A percentile compares a stretch with the other conserved stretches of the same genome.
Evolutionary conservation across 176 grass and related monocot genomes (phyloP).

Genomic region (Oryza meyeriana): DNA sequence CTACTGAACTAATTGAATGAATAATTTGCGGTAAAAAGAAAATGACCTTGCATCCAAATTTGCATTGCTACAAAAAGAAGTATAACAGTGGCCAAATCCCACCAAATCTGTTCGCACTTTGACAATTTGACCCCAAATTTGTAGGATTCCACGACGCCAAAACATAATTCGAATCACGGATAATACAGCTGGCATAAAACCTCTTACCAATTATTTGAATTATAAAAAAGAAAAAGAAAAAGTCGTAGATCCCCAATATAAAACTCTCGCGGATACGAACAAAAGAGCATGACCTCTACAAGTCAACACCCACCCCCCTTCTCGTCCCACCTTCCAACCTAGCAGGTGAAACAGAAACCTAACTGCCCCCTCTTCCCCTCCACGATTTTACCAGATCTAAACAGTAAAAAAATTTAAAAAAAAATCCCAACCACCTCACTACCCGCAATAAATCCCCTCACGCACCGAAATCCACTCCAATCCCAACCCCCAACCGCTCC

Average conservation of each 20-base stretch:
- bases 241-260: background rate
- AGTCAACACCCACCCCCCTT: conserved; percentile 15
- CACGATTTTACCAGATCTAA: conserved; percentile 42
- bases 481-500: background rate
- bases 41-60: too few relatives aligned
- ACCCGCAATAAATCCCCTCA: background rate
- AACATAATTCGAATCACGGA: background rate
- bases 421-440: background rate
- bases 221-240: background rate
- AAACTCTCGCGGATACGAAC: conserved; percentile 27
- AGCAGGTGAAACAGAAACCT: conserved; percentile 29
- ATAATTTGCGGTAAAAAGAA: background rate
- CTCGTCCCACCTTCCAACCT: background rate
- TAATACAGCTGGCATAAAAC: conserved; percentile 10
- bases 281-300: conserved; percentile 29
- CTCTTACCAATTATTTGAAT: background rate
- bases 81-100: background rate
- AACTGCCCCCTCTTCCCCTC: background rate
- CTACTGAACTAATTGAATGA: background rate
- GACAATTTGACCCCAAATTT: background rate
- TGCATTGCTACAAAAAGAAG: background rate
- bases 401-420: conserved; percentile 10
- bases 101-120: background rate
- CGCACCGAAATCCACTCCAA: background rate
- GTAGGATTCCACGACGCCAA: background rate